Base-by-base conservation (phyloP, 2,329 filamentous ascomycete species). In the Ustilaginoidea virens region DNA sequence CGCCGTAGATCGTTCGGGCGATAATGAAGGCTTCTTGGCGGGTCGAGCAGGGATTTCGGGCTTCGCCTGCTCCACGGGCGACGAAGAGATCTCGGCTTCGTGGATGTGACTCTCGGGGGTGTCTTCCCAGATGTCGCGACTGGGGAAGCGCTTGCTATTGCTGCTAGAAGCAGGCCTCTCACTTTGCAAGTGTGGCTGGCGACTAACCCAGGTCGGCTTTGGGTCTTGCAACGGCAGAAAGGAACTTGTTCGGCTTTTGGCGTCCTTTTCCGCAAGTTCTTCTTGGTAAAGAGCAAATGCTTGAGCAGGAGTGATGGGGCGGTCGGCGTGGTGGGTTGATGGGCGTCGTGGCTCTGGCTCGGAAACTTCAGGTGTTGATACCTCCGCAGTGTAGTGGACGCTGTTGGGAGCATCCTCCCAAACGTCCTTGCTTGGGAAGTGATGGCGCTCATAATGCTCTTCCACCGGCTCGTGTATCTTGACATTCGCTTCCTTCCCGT, bases 361-460 rank as follows among this genome's bases (percentile, higher is more conserved):
- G 34, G 35, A 52, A 37, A 47, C 57, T 39, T 48, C 80, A 2
- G 85, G 85, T 1, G 82, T 90, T 3, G 78, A 81, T 6, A 96
- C 87, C 34, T 81, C 85, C 3, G 86, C 75, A 19, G 71, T 76
- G 45, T 69, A 73, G 44, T 90, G 74, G 29, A 82, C 63, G 53
- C 85, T 93, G 46, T 75, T 79, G 4, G 92, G 90, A 0, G 83
- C 78, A 50, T 98, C 92, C 57, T 98, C 90, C 90, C 90, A 98
- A 23, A 96, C 72, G 49, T 98, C 90, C 49, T 86, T 80, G 51
- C 86, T 94, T 2, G 90, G 90, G 53, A 98, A 98, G 36, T 68
- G 54, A 35, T 78, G 77, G 37, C 72, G 69, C 35, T 66, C 58
- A 38, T 71, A 63, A 37, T 64, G 63, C 28, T 62, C 57, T 15